These are phyloP conservation scores for Tolypocladium nubicola DNA, from an alignment of 2,329 filamentous ascomycete species.

Conservation along the genomic window DNA sequence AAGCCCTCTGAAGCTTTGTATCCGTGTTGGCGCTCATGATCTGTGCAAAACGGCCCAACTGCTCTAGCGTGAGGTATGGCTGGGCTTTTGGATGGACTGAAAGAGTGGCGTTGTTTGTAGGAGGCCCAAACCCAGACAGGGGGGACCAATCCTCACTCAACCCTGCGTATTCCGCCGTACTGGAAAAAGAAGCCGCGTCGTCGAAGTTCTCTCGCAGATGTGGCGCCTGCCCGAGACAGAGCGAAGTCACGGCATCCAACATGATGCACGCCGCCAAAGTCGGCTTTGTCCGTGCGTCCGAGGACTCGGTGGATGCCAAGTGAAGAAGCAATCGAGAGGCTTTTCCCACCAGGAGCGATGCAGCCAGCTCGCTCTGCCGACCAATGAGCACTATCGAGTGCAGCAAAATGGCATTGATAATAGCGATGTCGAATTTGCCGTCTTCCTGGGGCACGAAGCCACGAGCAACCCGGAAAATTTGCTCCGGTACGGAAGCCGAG, in stretches of 20 bases:
- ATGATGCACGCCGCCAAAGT: conserved; percentile 46
- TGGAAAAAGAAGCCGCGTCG: background rate
- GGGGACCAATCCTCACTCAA: background rate
- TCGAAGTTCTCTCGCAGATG: too few relatives aligned
- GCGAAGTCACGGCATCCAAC: conserved; percentile 30
- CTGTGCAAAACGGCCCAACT: conserved; percentile 1
- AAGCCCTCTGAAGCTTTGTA: background rate
- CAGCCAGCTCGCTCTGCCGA: conserved; percentile 41
- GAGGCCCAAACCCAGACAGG: background rate
- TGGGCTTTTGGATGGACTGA: background rate
- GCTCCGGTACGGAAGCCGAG: conserved; percentile 7
- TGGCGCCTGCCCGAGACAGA: background rate
- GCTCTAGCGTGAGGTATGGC: background rate
- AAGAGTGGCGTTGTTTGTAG: background rate
- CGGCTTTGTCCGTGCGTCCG: conserved; percentile 8
- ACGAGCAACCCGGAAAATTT: conserved; percentile 41
- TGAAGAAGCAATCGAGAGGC: conserved; percentile 39
- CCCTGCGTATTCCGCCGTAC: background rate
- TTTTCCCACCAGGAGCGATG: conserved; percentile 54
- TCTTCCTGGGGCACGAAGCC: conserved; percentile 37
- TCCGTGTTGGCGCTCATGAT: background rate
- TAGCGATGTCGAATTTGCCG: conserved; percentile 31
- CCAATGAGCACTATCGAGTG: conserved; percentile 55
- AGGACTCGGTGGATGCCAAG: conserved; percentile 4
- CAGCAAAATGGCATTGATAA: conserved; percentile 32